Percentiles rank a stretch among this genome's conserved stretches.
phyloP scores from a whole-genome alignment of 2,329 filamentous ascomycete genomes.

The Botryosphaeria dothidea region DNA sequence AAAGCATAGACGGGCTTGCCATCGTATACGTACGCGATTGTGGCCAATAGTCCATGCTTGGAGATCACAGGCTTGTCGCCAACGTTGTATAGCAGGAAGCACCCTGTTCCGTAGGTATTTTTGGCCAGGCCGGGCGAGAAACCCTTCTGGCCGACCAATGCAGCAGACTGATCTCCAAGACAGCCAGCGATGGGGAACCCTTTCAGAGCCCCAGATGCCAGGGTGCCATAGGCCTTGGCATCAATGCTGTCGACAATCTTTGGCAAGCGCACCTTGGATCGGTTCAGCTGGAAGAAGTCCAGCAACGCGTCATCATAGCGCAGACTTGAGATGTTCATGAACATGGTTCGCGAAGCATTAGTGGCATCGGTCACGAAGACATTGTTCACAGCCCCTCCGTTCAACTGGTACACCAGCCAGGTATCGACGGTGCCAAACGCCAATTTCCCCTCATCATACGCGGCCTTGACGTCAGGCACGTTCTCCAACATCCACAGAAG shows the following conservation, averaged over 20 bases:
- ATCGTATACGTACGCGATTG: constrained; percentile 77
- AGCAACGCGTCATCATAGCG: constrained; percentile 73
- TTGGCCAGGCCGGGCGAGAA: constrained; percentile 77
- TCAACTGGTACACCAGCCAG: constrained; percentile 78
- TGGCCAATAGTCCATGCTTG: constrained; percentile 72
- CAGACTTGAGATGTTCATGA: constrained; percentile 77
- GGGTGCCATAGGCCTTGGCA: constrained; percentile 64
- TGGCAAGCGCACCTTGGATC: constrained; percentile 67
- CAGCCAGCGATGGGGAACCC: constrained; percentile 73
- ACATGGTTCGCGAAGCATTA: constrained; percentile 84
- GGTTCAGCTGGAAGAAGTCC: constrained; percentile 73
- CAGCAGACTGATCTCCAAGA: constrained; percentile 77
- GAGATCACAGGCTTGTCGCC: constrained; percentile 78
- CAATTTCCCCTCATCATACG: constrained; percentile 70
- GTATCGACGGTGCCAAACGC: constrained; percentile 81
- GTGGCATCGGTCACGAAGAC: constrained; percentile 77
- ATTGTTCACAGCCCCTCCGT: constrained; percentile 64
- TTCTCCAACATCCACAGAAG: constrained; percentile 77
- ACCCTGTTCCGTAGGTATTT: constrained; percentile 83
- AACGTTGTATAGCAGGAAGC: constrained; percentile 81
- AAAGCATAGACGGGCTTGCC: constrained; percentile 71
- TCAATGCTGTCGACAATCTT: constrained; percentile 76
- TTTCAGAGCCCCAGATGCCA: constrained; percentile 63
- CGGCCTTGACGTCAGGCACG: constrained; percentile 62
- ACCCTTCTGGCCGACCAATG: constrained; percentile 77